phyloP scores from a whole-genome alignment of 768 basidiomycete genomes.

The Collybiopsis confluens region DNA sequence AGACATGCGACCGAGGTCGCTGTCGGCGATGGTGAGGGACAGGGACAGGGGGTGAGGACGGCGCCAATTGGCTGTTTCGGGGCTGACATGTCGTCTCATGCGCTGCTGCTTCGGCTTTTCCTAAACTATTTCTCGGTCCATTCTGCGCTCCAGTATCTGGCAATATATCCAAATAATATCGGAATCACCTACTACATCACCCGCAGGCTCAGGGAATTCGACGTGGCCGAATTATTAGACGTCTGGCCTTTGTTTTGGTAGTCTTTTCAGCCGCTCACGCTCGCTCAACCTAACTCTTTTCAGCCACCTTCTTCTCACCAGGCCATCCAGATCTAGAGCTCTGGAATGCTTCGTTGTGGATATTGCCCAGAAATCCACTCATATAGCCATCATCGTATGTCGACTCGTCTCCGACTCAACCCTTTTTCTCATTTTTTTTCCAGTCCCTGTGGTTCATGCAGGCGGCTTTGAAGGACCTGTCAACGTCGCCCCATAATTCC shows the following conservation, averaged over 20 bases:
- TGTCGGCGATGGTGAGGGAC: not conserved
- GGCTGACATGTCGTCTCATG: constrained; percentile 41
- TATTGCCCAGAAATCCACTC: constrained; percentile 84
- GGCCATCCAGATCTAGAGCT: constrained; percentile 87
- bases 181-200: constrained; percentile 91
- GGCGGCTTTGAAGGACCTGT: constrained; percentile 83
- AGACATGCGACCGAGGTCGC: not conserved
- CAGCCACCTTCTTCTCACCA: constrained; percentile 92
- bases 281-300: constrained; percentile 10
- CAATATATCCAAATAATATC: constrained; percentile 79
- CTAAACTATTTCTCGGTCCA: constrained; percentile 94
- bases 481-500: constrained; percentile 50
- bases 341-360: constrained; percentile 93
- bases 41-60: not conserved
- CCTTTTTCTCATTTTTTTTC: constrained; percentile 12
- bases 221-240: constrained; percentile 69
- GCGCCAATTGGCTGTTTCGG: too few species aligned
- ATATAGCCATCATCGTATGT: constrained; percentile 86
- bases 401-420: constrained; percentile 14
- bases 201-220: constrained; percentile 62
- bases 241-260: constrained; percentile 91
- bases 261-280: constrained; percentile 4
- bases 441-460: constrained; percentile 99
- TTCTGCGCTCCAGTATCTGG: constrained; percentile 86
- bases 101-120: constrained; percentile 85